phyloP scores from a whole-genome alignment of 257 asterid species.

The Solanum verrucosum region DNA sequence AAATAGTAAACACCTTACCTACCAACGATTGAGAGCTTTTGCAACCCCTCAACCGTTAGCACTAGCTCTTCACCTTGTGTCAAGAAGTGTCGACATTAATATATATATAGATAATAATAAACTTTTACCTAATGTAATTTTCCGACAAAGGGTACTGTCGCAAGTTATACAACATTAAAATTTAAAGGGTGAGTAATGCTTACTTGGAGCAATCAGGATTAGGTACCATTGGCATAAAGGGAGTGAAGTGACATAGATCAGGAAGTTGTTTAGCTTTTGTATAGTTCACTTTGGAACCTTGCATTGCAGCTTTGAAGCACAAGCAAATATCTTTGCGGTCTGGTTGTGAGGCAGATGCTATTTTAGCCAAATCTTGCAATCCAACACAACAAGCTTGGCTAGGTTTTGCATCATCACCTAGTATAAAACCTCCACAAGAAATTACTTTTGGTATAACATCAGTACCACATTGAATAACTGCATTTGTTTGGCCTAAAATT shows the following conservation, averaged over 20 bases:
- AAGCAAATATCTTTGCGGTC: background rate
- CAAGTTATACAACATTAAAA: background rate
- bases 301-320: background rate
- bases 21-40: too few species aligned
- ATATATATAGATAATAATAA: too few species aligned
- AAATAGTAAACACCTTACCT: too few species aligned
- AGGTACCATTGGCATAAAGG: background rate
- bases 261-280: background rate
- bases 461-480: background rate
- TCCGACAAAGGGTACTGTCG: background rate
- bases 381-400: background rate
- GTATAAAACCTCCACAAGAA: background rate
- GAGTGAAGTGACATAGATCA: background rate
- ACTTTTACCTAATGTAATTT: too few species aligned
- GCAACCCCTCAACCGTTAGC: too few species aligned
- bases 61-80: too few species aligned
- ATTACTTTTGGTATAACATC: background rate
- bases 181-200: background rate
- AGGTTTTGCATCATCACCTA: background rate
- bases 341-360: background rate
- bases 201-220: background rate
- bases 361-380: background rate
- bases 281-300: background rate
- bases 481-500: background rate
- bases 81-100: too few species aligned